Evolutionary conservation across 1,139 yeast genomes (phyloP), one percentile per base, ranked within the genome.

Genomic region (Spathaspora sp.): DNA sequence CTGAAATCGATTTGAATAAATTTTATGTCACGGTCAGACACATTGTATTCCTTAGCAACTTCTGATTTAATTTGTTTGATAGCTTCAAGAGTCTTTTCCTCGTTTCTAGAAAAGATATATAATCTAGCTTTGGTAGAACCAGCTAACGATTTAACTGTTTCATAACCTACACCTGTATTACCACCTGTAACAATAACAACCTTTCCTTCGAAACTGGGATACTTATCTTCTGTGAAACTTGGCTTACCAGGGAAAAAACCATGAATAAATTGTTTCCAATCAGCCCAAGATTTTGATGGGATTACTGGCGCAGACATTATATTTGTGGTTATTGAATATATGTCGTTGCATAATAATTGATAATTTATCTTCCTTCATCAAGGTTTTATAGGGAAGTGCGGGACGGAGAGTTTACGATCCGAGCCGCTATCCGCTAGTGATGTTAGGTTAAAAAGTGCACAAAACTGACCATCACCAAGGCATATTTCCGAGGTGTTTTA

Each of bases 101-200:
- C 45, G 43, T 43, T 56, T 49, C 64, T 56, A n/a, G 59, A 50
- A 25, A 60, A 52, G 4, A 58, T 47, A 41, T 58, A 58, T 16
- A 59, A 48, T 33, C 47, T 59, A 39, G 78, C 83, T 56, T 67
- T 72, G 53, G 72, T 72, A 53, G 55, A 57, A 2, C 65, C 62
- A 11, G 56, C 54, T 11, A 80, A 60, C 20, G 71, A 57, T 49
- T 64, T 68, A 3, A 71, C 65, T 1, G 67, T 64, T 42, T 74
- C 69, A 23, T 60, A 58, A 5, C 63, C 64, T 39, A 59, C 50
- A 18, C 64, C 64, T 7, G 61, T 52, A 39, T 55, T 58, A 13
- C 54, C 63, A 23, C 63, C 64, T 5, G 64, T 59, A 13, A 58
- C 56, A 16, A 58, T 49, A 4, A 58, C 59, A 29, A 58, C 63